Base-by-base conservation (phyloP, 352 stramenopile genomes). In the Globisporangium acanthophoron region DNA sequence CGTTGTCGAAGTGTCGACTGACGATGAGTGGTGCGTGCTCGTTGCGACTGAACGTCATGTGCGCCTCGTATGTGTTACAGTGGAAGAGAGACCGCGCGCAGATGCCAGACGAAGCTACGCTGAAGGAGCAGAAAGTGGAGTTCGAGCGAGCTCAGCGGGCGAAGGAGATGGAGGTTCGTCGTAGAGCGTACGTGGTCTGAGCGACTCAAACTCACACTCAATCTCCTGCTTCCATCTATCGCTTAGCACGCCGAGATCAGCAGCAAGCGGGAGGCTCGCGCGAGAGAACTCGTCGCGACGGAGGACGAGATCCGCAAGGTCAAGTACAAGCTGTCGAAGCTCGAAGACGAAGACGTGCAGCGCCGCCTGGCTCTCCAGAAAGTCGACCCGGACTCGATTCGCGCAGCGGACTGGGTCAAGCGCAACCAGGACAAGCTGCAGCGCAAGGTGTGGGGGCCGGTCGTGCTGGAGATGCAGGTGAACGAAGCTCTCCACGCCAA, bases 401-500 rank as follows among this genome's bases (percentile, higher is more conserved):
- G 71, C 24, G 86, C 83, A 18, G 76, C 78, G 0, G 80, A 94
- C 4, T 96, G 86, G 86, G 71, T 91, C 35, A 74, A 87, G 54
- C 67, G 75, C 11, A 93, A 96, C 46, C 69, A 77, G 24, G 56
- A 82, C 56, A 73, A 74, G 24, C 64, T 96, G 3, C 76, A 85
- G 53, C 73, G 81, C 20, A 90, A 88, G 56, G 86, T 94, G 0
- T 96, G 85, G 84, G 86, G 86, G 0, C 86, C 86, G 0, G 69
- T 96, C 37, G 85, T 83, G 21, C 70, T 94, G 3, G 82, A 96
- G 71, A 88, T 96, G 68, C 82, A 91, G 61, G 72, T 96, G 3
- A 85, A 86, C 49, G 80, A 93, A 51, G 63, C 73, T 8, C 79
- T 88, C 1, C 78, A 94, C 45, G 85, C 86, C 0, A 90, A 94